phyloP scores from a whole-genome alignment of 179 eudicot species.

The Monotropa hypopitys region DNA sequence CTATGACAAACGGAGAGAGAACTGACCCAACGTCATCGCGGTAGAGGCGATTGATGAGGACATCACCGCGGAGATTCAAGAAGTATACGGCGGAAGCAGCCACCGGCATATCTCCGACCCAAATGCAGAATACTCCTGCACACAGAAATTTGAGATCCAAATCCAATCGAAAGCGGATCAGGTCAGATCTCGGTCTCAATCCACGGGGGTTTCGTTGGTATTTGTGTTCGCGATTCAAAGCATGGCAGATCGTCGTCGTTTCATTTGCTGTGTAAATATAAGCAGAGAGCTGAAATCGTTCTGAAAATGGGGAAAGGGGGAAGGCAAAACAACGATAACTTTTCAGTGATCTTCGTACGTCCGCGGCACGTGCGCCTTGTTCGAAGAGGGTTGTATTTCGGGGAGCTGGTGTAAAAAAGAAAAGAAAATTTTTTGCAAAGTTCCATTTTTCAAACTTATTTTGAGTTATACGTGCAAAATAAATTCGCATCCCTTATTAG shows the following conservation, averaged over 20 bases:
- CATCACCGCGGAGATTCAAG: conserved; percentile 97
- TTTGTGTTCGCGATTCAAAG: not conserved
- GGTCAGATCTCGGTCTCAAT: not conserved
- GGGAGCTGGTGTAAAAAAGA: not conserved
- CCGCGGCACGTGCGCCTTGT: conserved; percentile 4
- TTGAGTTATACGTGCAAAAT: no score
- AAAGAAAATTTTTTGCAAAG: no score
- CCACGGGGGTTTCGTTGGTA: not conserved
- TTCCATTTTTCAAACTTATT: no score
- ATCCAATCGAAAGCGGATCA: not conserved
- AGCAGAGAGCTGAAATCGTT: not conserved
- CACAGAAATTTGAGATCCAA: not conserved
- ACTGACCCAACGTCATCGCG: conserved; percentile 91
- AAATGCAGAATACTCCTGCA: not conserved
- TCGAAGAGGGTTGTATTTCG: not conserved
- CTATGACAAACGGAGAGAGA: not conserved
- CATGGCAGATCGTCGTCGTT: not conserved
- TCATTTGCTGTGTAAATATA: not conserved
- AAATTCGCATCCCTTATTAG: no score
- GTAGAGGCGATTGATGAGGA: conserved; percentile 97
- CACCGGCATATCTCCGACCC: conserved; percentile 69
- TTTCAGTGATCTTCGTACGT: not conserved
- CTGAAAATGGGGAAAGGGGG: not conserved
- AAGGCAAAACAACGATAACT: not conserved
- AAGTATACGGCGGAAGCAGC: conserved; percentile 96